Conservation (phyloP, 495 filamentous ascomycete species). For the Aspergillus avenaceus region DNA sequence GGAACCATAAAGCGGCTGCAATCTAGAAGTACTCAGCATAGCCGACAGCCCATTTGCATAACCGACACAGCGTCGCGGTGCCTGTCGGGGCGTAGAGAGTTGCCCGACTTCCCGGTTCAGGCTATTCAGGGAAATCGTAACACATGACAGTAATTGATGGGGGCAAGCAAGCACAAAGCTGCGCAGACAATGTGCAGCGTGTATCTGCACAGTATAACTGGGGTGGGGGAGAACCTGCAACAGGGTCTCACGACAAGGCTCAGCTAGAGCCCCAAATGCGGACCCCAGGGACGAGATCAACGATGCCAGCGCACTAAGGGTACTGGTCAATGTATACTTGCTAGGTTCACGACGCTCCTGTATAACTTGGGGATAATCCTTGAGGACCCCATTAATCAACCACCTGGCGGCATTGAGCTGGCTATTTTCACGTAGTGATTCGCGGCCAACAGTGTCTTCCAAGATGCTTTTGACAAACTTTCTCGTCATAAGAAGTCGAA, state of each 20-base stretch:
- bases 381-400: conserved; percentile 83
- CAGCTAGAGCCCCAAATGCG: conserved; percentile 69
- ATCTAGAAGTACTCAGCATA: conserved; percentile 80
- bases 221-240: conserved; percentile 91
- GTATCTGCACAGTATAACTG: conserved; percentile 91
- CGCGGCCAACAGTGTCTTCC: conserved; percentile 76
- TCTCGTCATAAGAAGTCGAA: conserved; percentile 79
- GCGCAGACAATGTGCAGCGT: conserved; percentile 79
- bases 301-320: conserved; percentile 75
- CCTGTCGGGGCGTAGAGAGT: conserved; percentile 70
- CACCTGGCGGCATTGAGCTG: conserved; percentile 76
- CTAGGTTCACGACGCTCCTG: conserved; percentile 88
- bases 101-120: conserved; percentile 79
- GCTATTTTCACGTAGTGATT: conserved; percentile 82
- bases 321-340: conserved; percentile 77
- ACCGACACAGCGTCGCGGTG: conserved; percentile 79
- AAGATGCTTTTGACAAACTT: conserved; percentile 81
- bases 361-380: conserved; percentile 89
- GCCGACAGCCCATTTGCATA: conserved; percentile 92
- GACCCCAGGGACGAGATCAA: conserved; percentile 79
- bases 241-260: conserved; percentile 79
- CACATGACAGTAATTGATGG: conserved; percentile 82
- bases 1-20: conserved; percentile 89
- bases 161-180: conserved; percentile 86
- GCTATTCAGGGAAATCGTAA: conserved; percentile 96